Evolutionary conservation across 1,284 basidiomycete species (phyloP).

Genomic region (Leucoagaricus sp.): DNA sequence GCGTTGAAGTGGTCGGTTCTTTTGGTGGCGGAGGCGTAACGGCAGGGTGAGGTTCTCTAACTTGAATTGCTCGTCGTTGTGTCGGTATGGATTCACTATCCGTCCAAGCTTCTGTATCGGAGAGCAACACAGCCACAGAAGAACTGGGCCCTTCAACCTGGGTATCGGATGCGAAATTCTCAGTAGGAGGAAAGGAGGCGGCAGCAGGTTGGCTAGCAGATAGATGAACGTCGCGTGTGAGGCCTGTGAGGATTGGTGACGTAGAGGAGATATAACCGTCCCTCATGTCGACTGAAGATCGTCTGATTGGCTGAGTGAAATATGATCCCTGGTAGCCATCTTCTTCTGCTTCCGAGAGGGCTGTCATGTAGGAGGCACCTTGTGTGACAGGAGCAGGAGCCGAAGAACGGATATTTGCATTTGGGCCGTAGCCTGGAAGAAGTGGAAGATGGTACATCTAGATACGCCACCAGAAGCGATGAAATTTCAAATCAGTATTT

Average conservation of each 20-base stretch:
- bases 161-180: neutral
- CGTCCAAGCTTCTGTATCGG: constrained; percentile 17
- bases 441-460: constrained; percentile 89
- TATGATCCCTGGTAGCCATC: constrained; percentile 87
- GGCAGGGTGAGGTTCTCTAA: neutral
- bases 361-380: constrained; percentile 61
- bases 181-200: neutral
- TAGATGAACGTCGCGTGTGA: constrained; percentile 23
- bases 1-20: neutral
- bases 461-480: no score
- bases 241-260: constrained; percentile 36
- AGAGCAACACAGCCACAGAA: neutral
- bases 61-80: neutral
- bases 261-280: constrained; percentile 61
- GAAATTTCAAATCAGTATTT: neutral
- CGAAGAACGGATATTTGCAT: constrained; percentile 84
- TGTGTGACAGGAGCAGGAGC: constrained; percentile 46
- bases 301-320: constrained; percentile 50
- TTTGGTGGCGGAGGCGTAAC: neutral
- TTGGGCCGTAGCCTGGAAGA: constrained; percentile 87
- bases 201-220: neutral
- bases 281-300: constrained; percentile 25
- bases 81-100: neutral
- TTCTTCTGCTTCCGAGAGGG: constrained; percentile 87
- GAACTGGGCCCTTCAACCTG: neutral